Evolutionary conservation across 495 filamentous ascomycete genomes (phyloP), one percentile per base, ranked within the genome.

Genomic region (Pseudevernia furfuracea): DNA sequence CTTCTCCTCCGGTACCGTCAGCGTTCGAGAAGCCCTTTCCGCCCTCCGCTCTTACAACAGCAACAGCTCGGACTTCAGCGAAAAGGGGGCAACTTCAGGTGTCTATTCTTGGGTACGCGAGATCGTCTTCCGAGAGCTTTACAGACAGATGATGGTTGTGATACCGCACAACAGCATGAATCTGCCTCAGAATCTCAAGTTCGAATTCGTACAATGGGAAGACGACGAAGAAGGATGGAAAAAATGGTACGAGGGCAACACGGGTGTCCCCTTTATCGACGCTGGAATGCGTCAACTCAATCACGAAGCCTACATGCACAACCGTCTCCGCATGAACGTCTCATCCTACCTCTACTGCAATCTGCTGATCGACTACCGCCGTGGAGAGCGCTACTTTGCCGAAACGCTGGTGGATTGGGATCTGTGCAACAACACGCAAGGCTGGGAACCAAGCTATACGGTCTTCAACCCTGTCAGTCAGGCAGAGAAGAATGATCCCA

Each of bases 401-500:
- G 77, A 79, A 62, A 74, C 73, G 12, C 60, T 79, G 17, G 66
- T 79, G 12, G 77, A 79, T 66, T 79, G 77, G 77, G 77, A 79
- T 69, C 56, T 79, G 46, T 60, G 53, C 32, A 79, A 79, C 55
- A 79, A 79, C 63, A 79, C 77, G 43, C 75, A 78, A 56, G 77
- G 77, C 9, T 79, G 77, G 77, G 76, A 79, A 66, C 77, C 77
- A 15, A 65, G 58, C 30, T 79, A 79, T 59, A 79, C 77, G 19
- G 72, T 79, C 3, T 79, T 78, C 66, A 79, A 79, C 56, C 77
- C 77, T 12, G 73, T 76, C 21, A 67, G 43, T 21, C 77, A 79
- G 61, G 77, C 77, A n/a, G 76, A 78, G 72, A 78, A 72, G 71
- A 74, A 72, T 71, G 88, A 92, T 72, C 72, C 79, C 0, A 77